Evolutionary conservation across 2,329 filamentous ascomycete species (phyloP), one percentile per base, ranked within the genome.

Genomic region (Ceratocystis alfenasii): DNA sequence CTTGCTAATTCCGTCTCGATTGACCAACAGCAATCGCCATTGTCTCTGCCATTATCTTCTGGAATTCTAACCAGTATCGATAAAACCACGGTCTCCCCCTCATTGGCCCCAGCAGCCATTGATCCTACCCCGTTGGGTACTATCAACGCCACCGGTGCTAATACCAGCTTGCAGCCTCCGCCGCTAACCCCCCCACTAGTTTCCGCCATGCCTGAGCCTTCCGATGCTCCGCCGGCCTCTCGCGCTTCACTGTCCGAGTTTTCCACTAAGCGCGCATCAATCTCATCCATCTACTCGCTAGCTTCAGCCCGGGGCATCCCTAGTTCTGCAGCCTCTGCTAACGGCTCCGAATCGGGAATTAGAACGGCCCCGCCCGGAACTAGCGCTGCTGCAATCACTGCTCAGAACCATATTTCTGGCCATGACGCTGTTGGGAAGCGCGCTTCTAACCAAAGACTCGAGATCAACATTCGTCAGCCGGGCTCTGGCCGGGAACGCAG

Each of bases 261-360:
- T 25, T 78, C 86, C 48, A 78, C 78, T 57, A 87, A 89, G 71
- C 84, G 88, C 63, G 79, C 88, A 72, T 91, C 88, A 28, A 81
- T 87, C 68, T 89, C 87, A 6, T 92, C 88, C 0, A 77, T 89
- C 63, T 87, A 88, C 72, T 90, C 87, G 41, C 76, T 88, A 28
- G 82, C 83, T 57, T 88, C 86, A 5, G 82, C 79, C 64, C 81
- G 81, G 59, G 80, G 79, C 41, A 76, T 79, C 33, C 74, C 77
- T 66, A 81, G 80, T 69, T 80, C 81, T 20, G 77, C 80, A 41
- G 77, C 77, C 20, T 84, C 83, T 63, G 76, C 76, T 22, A 79
- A 79, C 72, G 80, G 80, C 22, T 82, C 82, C 65, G 83, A 87
- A 55, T 73, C 73, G 55, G 74, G 75, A 41, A 71, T 70, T 67